Evolutionary conservation across 2,329 filamentous ascomycete genomes (phyloP).

Genomic region (Aspergillus cejpii): DNA sequence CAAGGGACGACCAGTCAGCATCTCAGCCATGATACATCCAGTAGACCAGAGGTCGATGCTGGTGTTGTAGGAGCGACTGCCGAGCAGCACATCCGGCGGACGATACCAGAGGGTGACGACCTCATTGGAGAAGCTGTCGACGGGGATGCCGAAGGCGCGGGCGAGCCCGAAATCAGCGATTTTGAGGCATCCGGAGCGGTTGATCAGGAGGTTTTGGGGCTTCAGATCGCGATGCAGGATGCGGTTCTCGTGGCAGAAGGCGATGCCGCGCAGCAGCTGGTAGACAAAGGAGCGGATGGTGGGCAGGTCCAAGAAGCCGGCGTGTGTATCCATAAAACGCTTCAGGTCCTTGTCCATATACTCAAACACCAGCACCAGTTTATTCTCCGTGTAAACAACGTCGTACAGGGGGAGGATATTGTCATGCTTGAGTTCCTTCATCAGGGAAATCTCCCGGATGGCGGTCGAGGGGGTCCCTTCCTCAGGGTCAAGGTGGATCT

Average conservation of each 20-base stretch:
- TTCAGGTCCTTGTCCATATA: conserved; percentile 98
- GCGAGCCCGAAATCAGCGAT: conserved; percentile 98
- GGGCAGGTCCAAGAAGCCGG: conserved; percentile 76
- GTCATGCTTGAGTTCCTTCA: conserved; percentile 99
- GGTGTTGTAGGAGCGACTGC: conserved; percentile 99
- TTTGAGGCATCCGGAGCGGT: conserved; percentile 99
- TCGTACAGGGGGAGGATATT: conserved; percentile 97
- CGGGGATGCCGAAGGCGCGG: conserved; percentile 96
- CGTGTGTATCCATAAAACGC: conserved; percentile 94
- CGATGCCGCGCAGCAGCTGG: conserved; percentile 89
- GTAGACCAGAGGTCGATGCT: conserved; percentile 99
- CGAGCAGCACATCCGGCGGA: conserved; percentile 98
- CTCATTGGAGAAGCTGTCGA: conserved; percentile 98
- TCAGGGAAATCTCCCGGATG: conserved; percentile 95
- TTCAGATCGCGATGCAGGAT: conserved; percentile 96
- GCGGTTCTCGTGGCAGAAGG: conserved; percentile 95
- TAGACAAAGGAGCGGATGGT: conserved; percentile 99
- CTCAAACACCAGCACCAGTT: conserved; percentile 98
- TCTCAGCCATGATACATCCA: conserved; percentile 97
- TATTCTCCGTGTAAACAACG: conserved; percentile 99
- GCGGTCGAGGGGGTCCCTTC: conserved; percentile 96
- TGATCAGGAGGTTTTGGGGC: conserved; percentile 97
- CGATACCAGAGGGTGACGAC: conserved; percentile 98
- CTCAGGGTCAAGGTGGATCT: conserved; percentile 97
- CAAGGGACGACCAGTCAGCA: conserved; percentile 95